Evolutionary conservation across 1,284 basidiomycete genomes (phyloP), one percentile per base, ranked within the genome.

Genomic region (Thecaphora thlaspeos): DNA sequence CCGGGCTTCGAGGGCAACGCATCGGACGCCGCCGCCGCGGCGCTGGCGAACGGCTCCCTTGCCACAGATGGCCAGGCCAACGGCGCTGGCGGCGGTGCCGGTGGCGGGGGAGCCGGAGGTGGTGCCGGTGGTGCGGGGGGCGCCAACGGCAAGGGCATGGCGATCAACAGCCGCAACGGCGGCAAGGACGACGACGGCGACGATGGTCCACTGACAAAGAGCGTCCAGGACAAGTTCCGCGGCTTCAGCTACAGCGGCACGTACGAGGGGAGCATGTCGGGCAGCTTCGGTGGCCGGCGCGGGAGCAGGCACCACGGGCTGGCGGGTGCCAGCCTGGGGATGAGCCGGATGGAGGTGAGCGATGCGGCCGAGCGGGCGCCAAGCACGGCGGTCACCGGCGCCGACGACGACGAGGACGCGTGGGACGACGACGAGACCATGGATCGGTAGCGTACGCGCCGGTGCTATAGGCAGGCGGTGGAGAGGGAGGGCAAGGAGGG

Each of bases 171-270:
- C 30, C 44, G 17, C 17, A 36, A 51, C 17, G 55, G 51, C 12
- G 50, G 36, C 9, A 61, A 43, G 10, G 68, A 61, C 26, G 61
- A 68, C 8, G 55, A 58, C 24, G 47, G 37, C 11, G 59, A 42
- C 11, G 62, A 68, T n/a, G 64, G 64, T 23, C 46, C 68, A 26
- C 58, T 77, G 26, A 69, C 69, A 18, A 53, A 54, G 34, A 70
- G 67, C 47, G 61, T 77, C 3, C 75, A 77, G 53, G 74, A 77
- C 50, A 76, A 77, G 56, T 77, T 77, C 52, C 56, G 75, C 26
- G 75, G 75, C 1, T 77, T 77, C 53, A 68, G 61, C 52, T 77
- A 77, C 62, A 68, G 55, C 18, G 75, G 75, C 28, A 67, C 70
- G 23, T 73, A 72, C 58, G 74, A 77, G 18, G 67, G 66, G 17